Conservation (phyloP, 331 rosid genomes). For the Quercus phellos region DNA sequence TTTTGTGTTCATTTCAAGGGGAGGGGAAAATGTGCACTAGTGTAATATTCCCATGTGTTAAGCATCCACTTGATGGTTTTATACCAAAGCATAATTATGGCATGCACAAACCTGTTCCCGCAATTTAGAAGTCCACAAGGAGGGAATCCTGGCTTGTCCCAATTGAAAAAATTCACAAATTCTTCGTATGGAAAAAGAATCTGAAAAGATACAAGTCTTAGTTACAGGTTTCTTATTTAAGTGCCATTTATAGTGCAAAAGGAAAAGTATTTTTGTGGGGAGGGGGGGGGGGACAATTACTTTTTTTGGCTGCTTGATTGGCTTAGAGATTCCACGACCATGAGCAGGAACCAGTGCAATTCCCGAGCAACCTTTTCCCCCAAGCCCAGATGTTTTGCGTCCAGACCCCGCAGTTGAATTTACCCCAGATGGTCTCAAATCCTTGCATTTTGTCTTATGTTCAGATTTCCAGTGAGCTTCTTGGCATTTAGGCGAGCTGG, state of each 20-base stretch:
- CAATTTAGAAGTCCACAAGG: constrained; percentile 94
- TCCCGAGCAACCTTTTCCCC: constrained; percentile 36
- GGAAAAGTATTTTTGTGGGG: not conserved
- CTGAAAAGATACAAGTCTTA: constrained; percentile 37
- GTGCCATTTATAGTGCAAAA: constrained; percentile 4
- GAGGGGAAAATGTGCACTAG: not conserved
- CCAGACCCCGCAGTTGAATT: constrained; percentile 25
- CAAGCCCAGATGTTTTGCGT: constrained; percentile 33
- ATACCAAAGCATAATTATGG: constrained; percentile 12
- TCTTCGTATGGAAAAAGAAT: constrained; percentile 82
- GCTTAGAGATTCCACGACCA: constrained; percentile 47
- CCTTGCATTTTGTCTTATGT: constrained; percentile 60
- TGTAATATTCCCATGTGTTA: constrained; percentile 8
- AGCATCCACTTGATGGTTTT: constrained; percentile 10
- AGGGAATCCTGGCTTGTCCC: constrained; percentile 63
- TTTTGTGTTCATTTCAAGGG: not conserved
- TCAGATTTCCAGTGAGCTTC: constrained; percentile 70
- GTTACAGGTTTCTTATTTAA: constrained; percentile 4
- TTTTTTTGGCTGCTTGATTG: constrained; percentile 63
- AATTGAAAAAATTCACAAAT: constrained; percentile 66
- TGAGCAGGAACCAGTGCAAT: constrained; percentile 56
- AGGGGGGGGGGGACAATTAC: constrained; percentile 25
- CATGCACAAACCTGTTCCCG: constrained; percentile 69
- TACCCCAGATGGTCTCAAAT: not conserved
- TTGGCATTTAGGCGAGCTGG: constrained; percentile 72